Base-by-base conservation (phyloP, 495 filamentous ascomycete species). In the Aspergillus nanangensis region DNA sequence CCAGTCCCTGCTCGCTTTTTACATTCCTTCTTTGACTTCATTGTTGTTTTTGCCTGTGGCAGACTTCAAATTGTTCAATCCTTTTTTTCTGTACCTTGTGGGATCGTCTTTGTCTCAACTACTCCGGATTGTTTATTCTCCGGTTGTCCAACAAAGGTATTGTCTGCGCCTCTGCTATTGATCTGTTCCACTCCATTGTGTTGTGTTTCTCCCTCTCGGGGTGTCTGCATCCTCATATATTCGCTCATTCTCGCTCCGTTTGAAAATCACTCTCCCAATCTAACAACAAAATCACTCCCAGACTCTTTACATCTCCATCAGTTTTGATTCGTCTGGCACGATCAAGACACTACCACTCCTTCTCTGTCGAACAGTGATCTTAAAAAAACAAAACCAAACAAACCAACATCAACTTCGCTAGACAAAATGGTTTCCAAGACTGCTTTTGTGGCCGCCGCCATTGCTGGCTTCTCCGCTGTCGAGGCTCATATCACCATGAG, bases 401-500 rank as follows among this genome's bases (percentile, higher is more conserved):
- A 50, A 27, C 31, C 19, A 19, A 21, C 36, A 34, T 51, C 41
- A 15, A 4, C 27, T 40, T 44, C 48, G 41, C 48, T 48, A 51
- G 37, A 37, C 65, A 76, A 51, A 38, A 77, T 74, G 72, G 58
- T 66, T 46, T 52, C 44, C 58, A 69, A 66, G 40, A 52, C 57
- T 17, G 38, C 32, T 36, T 7, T 74, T 36, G 55, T 72, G 51
- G 56, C 67, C 44, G 60, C 67, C 39, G 42, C 73, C 21, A 48
- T 87, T 41, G n/a, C n/a, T n/a, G 74, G 75, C 33, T 62, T 76
- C 39, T 60, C 82, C 13, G 58, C 74, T 21, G 60, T 64, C 43
- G 47, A 71, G 14, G 74, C 70, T 50, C 92, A 97, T 60, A 83
- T 94, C 73, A 67, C 76, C 21, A 83, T 96, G 80, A 66, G 53